A percentile compares a stretch with the other conserved stretches of the same genome.
Conservation (phyloP, 2,329 filamentous ascomycete species). For the Exophiala aquamarina region DNA sequence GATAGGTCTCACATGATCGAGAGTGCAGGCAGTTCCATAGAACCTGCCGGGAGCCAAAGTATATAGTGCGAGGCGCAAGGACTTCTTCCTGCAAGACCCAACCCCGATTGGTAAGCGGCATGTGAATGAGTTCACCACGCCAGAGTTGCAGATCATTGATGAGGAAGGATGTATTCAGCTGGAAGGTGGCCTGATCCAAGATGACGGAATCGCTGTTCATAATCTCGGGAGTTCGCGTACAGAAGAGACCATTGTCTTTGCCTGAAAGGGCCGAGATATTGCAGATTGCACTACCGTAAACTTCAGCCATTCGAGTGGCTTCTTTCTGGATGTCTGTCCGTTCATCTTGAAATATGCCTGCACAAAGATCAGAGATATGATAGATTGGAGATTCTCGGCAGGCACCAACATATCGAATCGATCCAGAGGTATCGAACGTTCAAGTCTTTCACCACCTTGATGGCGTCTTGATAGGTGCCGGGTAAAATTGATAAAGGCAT, state of each 20-base stretch:
- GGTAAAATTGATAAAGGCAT: constrained; percentile 17
- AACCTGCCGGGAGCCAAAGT: constrained; percentile 37
- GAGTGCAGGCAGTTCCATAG: constrained; percentile 39
- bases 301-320: constrained; percentile 8
- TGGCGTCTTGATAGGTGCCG: constrained; percentile 30
- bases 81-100: constrained; percentile 45
- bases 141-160: constrained; percentile 19
- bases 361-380: neutral
- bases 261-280: constrained; percentile 20
- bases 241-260: constrained; percentile 14
- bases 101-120: constrained; percentile 35
- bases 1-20: constrained; percentile 18
- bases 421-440: constrained; percentile 30
- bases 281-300: constrained; percentile 18
- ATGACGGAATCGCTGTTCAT: constrained; percentile 10
- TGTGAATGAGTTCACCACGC: constrained; percentile 14
- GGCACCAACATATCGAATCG: constrained; percentile 27
- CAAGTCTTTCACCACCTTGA: constrained; percentile 19
- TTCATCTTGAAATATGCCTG: constrained; percentile 17
- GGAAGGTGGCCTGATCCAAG: neutral
- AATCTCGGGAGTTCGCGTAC: constrained; percentile 2
- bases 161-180: constrained; percentile 8
- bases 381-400: neutral
- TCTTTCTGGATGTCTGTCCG: constrained; percentile 17
- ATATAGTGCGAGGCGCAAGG: constrained; percentile 39